phyloP scores from a whole-genome alignment of 306 rosid genomes.

The Senna siamea region DNA sequence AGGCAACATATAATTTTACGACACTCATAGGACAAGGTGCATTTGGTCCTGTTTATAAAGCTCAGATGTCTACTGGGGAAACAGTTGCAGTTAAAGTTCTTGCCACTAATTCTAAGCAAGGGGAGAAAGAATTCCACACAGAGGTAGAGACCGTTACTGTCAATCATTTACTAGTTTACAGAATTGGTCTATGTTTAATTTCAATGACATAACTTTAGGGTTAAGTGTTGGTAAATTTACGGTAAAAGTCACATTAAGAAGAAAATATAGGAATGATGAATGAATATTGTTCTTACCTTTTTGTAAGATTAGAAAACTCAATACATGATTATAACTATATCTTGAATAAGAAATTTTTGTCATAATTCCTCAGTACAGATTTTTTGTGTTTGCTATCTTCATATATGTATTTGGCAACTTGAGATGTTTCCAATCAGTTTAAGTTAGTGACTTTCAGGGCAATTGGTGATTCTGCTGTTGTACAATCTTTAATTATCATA shows the following conservation, averaged over 20 bases:
- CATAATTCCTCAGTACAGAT: neutral
- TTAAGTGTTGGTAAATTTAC: neutral
- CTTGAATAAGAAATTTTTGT: neutral
- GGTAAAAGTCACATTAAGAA: neutral
- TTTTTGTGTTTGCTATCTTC: neutral
- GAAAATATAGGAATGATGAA: neutral
- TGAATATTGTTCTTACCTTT: neutral
- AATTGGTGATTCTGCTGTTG: neutral
- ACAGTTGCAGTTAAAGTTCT: constrained; percentile 95
- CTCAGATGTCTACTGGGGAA: constrained; percentile 94
- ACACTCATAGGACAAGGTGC: constrained; percentile 98
- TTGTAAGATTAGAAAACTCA: constrained; percentile 10
- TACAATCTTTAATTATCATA: neutral
- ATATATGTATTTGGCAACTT: neutral
- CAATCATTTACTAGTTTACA: neutral
- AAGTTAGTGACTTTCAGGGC: neutral
- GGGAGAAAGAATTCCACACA: constrained; percentile 96
- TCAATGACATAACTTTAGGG: neutral
- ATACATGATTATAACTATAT: neutral
- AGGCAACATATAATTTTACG: constrained; percentile 89
- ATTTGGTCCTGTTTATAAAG: constrained; percentile 96
- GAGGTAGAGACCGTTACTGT: constrained; percentile 51
- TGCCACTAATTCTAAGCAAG: constrained; percentile 95
- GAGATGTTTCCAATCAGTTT: neutral
- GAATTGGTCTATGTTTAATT: neutral